Evolutionary conservation across 2,329 filamentous ascomycete genomes (phyloP).

Genomic region (Volutella citrinella): DNA sequence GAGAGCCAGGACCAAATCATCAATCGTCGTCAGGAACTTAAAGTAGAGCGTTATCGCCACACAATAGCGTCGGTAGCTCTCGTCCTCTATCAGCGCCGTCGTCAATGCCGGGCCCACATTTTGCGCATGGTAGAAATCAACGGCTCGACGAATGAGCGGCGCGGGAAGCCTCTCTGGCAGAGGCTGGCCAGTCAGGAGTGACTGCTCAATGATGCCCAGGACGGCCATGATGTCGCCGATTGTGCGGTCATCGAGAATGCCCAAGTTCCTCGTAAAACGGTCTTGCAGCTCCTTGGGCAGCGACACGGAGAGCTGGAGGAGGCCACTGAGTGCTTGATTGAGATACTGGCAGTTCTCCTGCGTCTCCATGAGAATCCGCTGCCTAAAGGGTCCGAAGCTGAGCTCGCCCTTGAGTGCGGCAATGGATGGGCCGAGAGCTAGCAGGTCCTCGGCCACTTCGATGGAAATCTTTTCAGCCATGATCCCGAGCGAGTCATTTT

Average conservation of each 20-base stretch:
- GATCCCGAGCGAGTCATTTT: conserved; percentile 26
- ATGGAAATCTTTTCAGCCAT: conserved; percentile 29
- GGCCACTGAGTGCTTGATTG: conserved; percentile 31
- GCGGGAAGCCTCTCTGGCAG: conserved; percentile 46
- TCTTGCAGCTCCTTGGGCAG: conserved; percentile 39
- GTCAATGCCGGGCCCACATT: conserved; percentile 27
- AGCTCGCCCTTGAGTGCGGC: conserved; percentile 28
- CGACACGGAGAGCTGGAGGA: conserved; percentile 30
- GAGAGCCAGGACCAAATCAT: conserved; percentile 42
- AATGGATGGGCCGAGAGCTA: conserved; percentile 23
- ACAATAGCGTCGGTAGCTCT: conserved; percentile 44
- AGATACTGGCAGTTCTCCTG: conserved; percentile 29
- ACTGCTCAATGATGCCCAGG: conserved; percentile 43
- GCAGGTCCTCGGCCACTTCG: conserved; percentile 27
- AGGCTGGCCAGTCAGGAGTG: conserved; percentile 44
- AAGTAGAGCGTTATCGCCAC: conserved; percentile 43
- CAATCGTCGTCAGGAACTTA: conserved; percentile 39
- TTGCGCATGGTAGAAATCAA: conserved; percentile 21
- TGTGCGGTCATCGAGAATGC: conserved; percentile 39
- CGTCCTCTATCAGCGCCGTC: conserved; percentile 34
- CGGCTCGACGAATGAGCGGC: conserved; percentile 38
- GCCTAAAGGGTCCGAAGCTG: conserved; percentile 29
- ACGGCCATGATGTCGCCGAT: conserved; percentile 51
- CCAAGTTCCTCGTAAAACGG: conserved; percentile 34
- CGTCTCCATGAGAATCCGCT: conserved; percentile 26